phyloP scores from a whole-genome alignment of 768 basidiomycete species.

The Candolleomyces efflorescens region DNA sequence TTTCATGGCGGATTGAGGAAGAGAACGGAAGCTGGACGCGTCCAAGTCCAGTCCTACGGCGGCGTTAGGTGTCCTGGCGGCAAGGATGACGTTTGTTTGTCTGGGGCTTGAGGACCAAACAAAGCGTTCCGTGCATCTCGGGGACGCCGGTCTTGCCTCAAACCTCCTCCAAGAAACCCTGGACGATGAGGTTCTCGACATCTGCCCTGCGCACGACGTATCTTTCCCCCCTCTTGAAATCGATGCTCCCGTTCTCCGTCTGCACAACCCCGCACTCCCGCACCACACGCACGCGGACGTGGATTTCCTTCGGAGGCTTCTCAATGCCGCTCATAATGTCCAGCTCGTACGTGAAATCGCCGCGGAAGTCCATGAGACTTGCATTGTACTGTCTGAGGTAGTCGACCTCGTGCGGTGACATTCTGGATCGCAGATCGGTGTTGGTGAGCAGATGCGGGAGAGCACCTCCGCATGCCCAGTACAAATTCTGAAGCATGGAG shows the following conservation, averaged over 20 bases:
- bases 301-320: slow-evolving; percentile 83
- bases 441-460: slow-evolving; percentile 76
- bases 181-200: slow-evolving; percentile 91
- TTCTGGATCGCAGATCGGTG: slow-evolving; percentile 62
- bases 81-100: slow-evolving; percentile 1
- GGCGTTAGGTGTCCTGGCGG: background rate
- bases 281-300: slow-evolving; percentile 83
- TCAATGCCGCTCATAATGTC: slow-evolving; percentile 84
- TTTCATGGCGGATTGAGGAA: background rate
- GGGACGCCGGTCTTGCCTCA: slow-evolving; percentile 17
- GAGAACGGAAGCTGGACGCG: background rate
- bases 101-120: background rate
- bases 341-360: slow-evolving; percentile 79
- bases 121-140: background rate
- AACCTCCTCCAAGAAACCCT: slow-evolving; percentile 90
- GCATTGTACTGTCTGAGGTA: slow-evolving; percentile 79
- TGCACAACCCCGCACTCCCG: slow-evolving; percentile 89
- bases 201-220: slow-evolving; percentile 86
- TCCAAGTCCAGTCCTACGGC: no score
- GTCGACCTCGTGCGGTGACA: slow-evolving; percentile 49
- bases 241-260: slow-evolving; percentile 86
- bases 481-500: slow-evolving; percentile 79
- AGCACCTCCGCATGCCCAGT: slow-evolving; percentile 87
- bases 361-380: slow-evolving; percentile 78
- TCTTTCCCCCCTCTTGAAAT: slow-evolving; percentile 86